Evolutionary conservation across 306 rosid genomes (phyloP), one percentile per base, ranked within the genome.

Genomic region (Quercus berberidifolia): DNA sequence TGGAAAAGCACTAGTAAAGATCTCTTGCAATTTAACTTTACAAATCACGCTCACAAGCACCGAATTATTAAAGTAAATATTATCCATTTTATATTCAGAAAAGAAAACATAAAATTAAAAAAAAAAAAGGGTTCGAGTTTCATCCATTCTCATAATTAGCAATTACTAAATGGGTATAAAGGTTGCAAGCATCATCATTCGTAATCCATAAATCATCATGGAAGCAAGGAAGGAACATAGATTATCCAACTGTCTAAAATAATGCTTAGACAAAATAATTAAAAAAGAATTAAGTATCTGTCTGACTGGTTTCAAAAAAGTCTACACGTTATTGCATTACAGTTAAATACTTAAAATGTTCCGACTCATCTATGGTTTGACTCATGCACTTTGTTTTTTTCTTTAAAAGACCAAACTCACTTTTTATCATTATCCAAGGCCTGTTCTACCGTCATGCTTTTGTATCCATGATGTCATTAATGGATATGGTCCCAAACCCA

Each of bases 401-500:
- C 33, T 35, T 8, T 7, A 41, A 41, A 8, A 7, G 11, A 41
- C 46, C 46, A 2, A 38, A 38, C 43, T 7, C 19, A 0, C 23
- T 74, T 49, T 71, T 3, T 38, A 10, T 46, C 13, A n/a, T 5
- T 17, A 10, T 46, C 21, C 21, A 63, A 30, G 55, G 67, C 71
- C 51, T 41, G 26, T 49, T 35, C 52, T 25, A 1, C 58, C 85
- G 88, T 88, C 91, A 92, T 81, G 91, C 89, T 88, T 83, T 68
- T 84, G 90, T 77, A 51, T 41, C 46, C 71, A 64, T 85, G 94
- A 84, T 84, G 89, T 88, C 87, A 85, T 33, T 5, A 54, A 25
- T 17, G 38, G 23, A 43, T 14, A 23, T 59, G 68, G 28, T 33
- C 67, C 35, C 26, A 41, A 46, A 76, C 68, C 73, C 78, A 71